These are phyloP conservation scores for Venturia nashicola DNA, from an alignment of 2,329 filamentous ascomycete genomes.

Conservation along the genomic window DNA sequence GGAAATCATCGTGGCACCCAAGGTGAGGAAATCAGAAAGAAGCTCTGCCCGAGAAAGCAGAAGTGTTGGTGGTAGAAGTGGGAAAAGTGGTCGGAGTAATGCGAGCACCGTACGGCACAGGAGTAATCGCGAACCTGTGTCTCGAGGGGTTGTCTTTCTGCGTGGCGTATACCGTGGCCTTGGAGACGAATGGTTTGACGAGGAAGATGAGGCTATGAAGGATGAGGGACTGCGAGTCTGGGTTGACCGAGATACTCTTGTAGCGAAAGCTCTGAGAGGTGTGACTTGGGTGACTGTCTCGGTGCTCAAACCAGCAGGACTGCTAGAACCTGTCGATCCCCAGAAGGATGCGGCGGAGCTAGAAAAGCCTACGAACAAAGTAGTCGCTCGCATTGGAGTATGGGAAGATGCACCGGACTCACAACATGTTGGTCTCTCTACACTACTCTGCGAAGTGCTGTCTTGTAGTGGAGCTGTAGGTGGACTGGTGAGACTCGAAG, in stretches of 20 bases:
- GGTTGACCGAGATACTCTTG: constrained; percentile 68
- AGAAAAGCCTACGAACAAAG: constrained; percentile 46
- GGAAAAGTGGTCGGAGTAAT: constrained; percentile 58
- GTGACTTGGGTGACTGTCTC: constrained; percentile 69
- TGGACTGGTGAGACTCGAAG: constrained; percentile 76
- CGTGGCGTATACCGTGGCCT: constrained; percentile 62
- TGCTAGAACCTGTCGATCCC: constrained; percentile 59
- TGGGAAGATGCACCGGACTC: constrained; percentile 86
- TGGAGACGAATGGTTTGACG: constrained; percentile 67
- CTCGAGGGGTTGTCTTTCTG: constrained; percentile 58
- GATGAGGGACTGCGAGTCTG: constrained; percentile 56
- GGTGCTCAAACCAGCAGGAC: constrained; percentile 69
- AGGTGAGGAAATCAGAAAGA: constrained; percentile 58
- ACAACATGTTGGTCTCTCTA: constrained; percentile 68
- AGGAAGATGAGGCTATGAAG: constrained; percentile 29
- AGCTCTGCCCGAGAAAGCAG: constrained; percentile 22
- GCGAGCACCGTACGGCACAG: constrained; percentile 52
- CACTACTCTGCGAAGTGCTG: constrained; percentile 61
- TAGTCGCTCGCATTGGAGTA: constrained; percentile 61
- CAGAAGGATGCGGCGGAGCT: constrained; percentile 54
- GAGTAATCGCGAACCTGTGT: constrained; percentile 43
- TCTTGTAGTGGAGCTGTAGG: constrained; percentile 65
- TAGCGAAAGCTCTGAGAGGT: constrained; percentile 60
- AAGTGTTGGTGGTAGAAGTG: constrained; percentile 46
- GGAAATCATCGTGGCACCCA: constrained; percentile 94